Evolutionary conservation across 2,329 filamentous ascomycete species (phyloP).

Genomic region (Allantophomopsis cytisporea): DNA sequence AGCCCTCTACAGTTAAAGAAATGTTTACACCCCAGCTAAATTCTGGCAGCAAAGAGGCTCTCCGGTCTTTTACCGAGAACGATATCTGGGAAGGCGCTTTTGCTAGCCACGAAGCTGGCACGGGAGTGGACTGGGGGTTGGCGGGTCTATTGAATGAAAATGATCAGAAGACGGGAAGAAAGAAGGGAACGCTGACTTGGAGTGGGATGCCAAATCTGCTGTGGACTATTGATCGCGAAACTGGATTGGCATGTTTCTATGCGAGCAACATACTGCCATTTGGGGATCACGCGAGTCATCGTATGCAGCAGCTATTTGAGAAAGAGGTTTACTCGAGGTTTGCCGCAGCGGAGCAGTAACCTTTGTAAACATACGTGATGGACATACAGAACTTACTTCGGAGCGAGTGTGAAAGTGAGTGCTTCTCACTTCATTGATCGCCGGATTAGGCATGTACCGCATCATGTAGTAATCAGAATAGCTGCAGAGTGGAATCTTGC

Average conservation of each 20-base stretch:
- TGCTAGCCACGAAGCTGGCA: conserved; percentile 21
- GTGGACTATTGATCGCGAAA: conserved; percentile 27
- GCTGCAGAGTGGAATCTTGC: too few species aligned
- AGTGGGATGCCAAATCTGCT: conserved; percentile 29
- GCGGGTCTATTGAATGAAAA: conserved; percentile 26
- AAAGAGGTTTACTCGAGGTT: too few species aligned
- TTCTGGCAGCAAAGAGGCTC: conserved; percentile 8
- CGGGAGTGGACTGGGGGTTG: conserved; percentile 23
- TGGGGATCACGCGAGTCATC: conserved; percentile 17
- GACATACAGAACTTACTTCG: too few species aligned
- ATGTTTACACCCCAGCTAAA: conserved; percentile 34
- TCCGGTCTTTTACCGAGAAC: conserved; percentile 3
- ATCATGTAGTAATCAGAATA: too few species aligned
- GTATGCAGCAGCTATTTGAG: too few species aligned
- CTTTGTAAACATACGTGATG: too few species aligned
- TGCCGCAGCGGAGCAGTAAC: too few species aligned
- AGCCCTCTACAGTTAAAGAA: conserved; percentile 22
- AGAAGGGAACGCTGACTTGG: conserved; percentile 26
- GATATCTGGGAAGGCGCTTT: neutral
- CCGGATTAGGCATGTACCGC: too few species aligned
- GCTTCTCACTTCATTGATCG: too few species aligned
- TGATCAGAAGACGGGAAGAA: conserved; percentile 21
- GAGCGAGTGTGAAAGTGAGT: too few species aligned
- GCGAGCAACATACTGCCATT: conserved; percentile 27
- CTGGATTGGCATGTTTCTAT: conserved; percentile 26